Percentiles rank a stretch among this genome's conserved stretches.
These are phyloP conservation scores for Fusarium verrucosum DNA, from an alignment of 2,329 filamentous ascomycete genomes.

Conservation along the genomic window DNA sequence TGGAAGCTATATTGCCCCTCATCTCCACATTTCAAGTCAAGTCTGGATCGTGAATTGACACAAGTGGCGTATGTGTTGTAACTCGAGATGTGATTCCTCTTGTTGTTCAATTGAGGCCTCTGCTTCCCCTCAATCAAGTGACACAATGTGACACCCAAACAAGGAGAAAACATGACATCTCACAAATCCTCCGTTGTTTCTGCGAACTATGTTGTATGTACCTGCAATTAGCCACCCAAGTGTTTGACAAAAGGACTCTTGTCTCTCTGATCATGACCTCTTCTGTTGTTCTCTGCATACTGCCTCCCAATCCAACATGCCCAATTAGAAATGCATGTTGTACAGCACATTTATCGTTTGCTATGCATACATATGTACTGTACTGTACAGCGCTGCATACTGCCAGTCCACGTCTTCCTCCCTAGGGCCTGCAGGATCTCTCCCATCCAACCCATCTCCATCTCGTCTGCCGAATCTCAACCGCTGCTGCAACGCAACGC, in stretches of 20 bases:
- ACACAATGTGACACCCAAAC: slow-evolving; percentile 3
- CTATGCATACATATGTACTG: too few species aligned
- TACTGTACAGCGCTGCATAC: background rate
- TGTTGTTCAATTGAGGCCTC: slow-evolving; percentile 10
- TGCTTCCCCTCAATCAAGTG: slow-evolving; percentile 14
- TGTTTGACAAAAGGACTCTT: background rate
- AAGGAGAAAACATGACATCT: slow-evolving; percentile 28
- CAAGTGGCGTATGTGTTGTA: slow-evolving; percentile 21
- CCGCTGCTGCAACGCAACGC: too few species aligned
- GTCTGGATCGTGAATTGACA: background rate
- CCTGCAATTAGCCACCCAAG: background rate
- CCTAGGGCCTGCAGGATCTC: slow-evolving; percentile 27
- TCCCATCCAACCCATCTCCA: background rate
- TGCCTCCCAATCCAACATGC: too few species aligned
- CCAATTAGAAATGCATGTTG: slow-evolving; percentile 5
- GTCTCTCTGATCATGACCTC: slow-evolving; percentile 11
- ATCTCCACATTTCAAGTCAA: background rate
- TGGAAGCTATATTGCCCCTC: background rate
- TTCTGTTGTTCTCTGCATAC: background rate
- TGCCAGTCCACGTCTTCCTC: background rate
- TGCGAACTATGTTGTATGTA: background rate
- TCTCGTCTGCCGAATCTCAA: slow-evolving; percentile 5
- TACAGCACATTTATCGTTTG: background rate
- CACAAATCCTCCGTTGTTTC: slow-evolving; percentile 15
- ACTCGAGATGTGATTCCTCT: background rate